Base-by-base conservation (phyloP, 2,329 filamentous ascomycete genomes). In the Samsoniella hepiali region DNA sequence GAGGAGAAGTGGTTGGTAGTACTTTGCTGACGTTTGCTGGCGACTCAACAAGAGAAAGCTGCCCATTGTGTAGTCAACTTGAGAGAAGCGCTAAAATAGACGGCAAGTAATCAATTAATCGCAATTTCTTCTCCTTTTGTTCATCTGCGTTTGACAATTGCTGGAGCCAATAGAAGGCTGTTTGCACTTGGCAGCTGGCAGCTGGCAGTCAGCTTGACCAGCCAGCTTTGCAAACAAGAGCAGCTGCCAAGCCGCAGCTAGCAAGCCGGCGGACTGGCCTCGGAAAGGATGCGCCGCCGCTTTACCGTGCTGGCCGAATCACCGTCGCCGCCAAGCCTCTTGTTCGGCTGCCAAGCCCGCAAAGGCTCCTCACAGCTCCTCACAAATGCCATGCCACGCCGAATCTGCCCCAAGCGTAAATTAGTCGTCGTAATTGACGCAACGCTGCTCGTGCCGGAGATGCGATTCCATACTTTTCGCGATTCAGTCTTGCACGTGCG, bases 301-400 rank as follows among this genome's bases (percentile, higher is more conserved):
- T 63, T 63, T 63, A 58, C 44, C 60, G 53, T 17, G 27, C 36
- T 15, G 40, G 53, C 53, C 60, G 44, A 63, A 63, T 58, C 54
- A 58, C 6, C 54, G 54, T 51, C 36, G 42, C 54, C 54, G 61
- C 61, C 61, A 63, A 63, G 61, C 53, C 54, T 63, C 38, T 56
- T 51, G 38, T 44, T 53, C 54, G 61, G 61, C 54, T 63, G 61
- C 61, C 61, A 63, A 63, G 61, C 15, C 40, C 50, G 58, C 58
- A 51, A 53, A 44, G 42, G 42, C 42, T 40, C 47, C 47, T 58
- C 54, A 22, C 22, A 22, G 22, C 22, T 22, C 22, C 22, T 22
- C 42, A 60, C 10, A 53, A 51, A 22, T 60, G 45, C 34, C 45
- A 51, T 10, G 45, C 36, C 45, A 27, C 3, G 45, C 44, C 44